Evolutionary conservation across 176 grass and related monocot genomes (phyloP).

Genomic region (Carex parvula): DNA sequence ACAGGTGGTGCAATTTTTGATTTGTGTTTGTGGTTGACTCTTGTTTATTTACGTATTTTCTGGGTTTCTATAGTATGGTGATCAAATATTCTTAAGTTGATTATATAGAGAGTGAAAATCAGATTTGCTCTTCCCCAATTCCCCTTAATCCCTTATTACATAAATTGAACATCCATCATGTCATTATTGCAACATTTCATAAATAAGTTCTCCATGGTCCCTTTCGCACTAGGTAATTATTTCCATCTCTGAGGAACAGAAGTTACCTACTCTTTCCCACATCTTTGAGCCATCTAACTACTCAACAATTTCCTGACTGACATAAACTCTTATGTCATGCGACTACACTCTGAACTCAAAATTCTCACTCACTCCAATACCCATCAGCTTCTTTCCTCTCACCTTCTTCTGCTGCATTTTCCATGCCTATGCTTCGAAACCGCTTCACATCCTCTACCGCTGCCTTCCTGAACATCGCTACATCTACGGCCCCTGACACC

Average conservation of each 20-base stretch:
- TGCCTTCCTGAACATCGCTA: constrained; percentile 57
- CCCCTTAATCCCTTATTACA: neutral
- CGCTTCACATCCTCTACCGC: constrained; percentile 61
- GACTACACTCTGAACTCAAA: neutral
- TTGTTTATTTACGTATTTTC: neutral
- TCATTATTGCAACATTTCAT: constrained; percentile 12
- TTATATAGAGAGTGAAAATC: neutral
- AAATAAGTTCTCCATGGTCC: neutral
- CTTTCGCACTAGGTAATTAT: neutral
- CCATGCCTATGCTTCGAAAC: constrained; percentile 50
- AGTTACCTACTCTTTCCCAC: neutral
- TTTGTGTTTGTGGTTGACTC: neutral
- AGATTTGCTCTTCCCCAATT: neutral
- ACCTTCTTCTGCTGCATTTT: constrained; percentile 53
- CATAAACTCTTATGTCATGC: neutral
- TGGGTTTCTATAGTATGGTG: neutral
- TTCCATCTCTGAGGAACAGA: neutral
- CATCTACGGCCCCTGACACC: constrained; percentile 72
- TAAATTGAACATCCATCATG: neutral
- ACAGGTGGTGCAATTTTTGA: neutral
- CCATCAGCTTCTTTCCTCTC: constrained; percentile 46
- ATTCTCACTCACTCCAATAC: constrained; percentile 81
- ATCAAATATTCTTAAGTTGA: constrained; percentile 1
- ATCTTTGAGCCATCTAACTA: neutral
- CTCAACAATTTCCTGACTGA: neutral